Percentiles rank a stretch among this genome's conserved stretches.
Conservation (phyloP, 805 yeast species). For the Metschnikowia amazonensis region DNA sequence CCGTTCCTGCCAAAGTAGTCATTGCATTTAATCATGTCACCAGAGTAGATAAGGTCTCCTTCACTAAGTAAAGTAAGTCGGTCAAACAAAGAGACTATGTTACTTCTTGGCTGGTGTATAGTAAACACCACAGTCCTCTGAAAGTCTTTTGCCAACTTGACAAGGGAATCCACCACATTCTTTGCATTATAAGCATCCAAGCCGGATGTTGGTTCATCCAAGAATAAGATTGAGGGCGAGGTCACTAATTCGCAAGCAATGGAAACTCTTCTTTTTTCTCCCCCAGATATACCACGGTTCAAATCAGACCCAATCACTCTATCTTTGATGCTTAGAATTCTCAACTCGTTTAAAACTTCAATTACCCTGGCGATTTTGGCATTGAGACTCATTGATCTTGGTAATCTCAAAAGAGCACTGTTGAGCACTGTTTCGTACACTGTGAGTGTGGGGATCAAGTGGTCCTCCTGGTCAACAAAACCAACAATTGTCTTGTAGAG, state of each 20-base stretch:
- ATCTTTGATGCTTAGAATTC: conserved; percentile 80
- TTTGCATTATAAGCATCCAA: conserved; percentile 90
- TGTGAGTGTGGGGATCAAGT: conserved; percentile 83
- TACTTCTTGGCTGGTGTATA: conserved; percentile 95
- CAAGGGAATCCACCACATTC: conserved; percentile 83
- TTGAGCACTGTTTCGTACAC: conserved; percentile 94
- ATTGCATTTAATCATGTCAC: conserved; percentile 70
- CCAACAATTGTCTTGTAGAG: conserved; percentile 72
- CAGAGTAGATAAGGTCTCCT: conserved; percentile 85
- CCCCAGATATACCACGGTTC: conserved; percentile 89
- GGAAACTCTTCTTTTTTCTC: conserved; percentile 87
- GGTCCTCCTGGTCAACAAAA: conserved; percentile 95
- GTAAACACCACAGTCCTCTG: conserved; percentile 88
- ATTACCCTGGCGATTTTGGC: conserved; percentile 76
- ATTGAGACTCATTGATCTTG: conserved; percentile 67
- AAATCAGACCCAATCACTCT: conserved; percentile 84
- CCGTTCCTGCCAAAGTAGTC: conserved; percentile 76
- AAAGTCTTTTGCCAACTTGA: conserved; percentile 71
- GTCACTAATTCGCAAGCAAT: conserved; percentile 93
- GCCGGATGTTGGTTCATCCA: conserved; percentile 96
- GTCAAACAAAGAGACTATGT: conserved; percentile 89
- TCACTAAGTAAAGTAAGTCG: conserved; percentile 74
- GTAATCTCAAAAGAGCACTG: conserved; percentile 85
- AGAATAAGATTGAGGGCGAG: conserved; percentile 73
- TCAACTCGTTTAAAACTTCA: conserved; percentile 80